Conservation (phyloP, 2,329 filamentous ascomycete genomes). For the Alternaria sp. region DNA sequence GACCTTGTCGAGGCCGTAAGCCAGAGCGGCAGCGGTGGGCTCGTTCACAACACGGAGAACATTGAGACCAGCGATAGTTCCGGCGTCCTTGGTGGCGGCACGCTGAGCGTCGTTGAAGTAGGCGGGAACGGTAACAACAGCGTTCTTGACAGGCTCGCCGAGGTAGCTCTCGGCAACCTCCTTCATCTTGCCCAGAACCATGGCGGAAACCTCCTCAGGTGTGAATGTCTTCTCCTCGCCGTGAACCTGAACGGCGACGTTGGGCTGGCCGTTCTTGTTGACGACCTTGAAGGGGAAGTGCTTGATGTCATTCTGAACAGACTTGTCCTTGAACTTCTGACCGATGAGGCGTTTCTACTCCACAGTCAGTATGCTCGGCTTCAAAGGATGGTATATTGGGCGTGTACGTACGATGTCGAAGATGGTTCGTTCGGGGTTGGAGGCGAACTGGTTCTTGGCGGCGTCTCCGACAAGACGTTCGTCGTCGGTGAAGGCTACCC, state of each 20-base stretch:
- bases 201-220: constrained; percentile 81
- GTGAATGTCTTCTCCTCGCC: constrained; percentile 75
- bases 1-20: constrained; percentile 74
- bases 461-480: constrained; percentile 97
- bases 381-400: neutral
- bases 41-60: constrained; percentile 97
- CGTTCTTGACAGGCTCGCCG: constrained; percentile 83
- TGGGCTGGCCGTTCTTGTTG: constrained; percentile 88
- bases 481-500: constrained; percentile 95
- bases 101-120: constrained; percentile 99
- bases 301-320: constrained; percentile 93
- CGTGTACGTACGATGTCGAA: constrained; percentile 53
- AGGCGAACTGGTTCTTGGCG: constrained; percentile 59
- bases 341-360: constrained; percentile 62
- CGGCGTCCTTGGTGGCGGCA: constrained; percentile 96
- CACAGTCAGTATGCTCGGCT: constrained; percentile 36
- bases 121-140: constrained; percentile 91
- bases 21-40: constrained; percentile 92
- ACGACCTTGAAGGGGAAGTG: constrained; percentile 97
- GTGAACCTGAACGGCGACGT: constrained; percentile 77
- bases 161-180: constrained; percentile 81
- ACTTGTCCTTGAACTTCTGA: constrained; percentile 63
- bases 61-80: constrained; percentile 89
- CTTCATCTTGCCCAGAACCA: constrained; percentile 76
- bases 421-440: constrained; percentile 60